A percentile compares a stretch with the other conserved stretches of the same genome.
Conservation (phyloP, 352 stramenopile species). For the Globisporangium mamillatum region DNA sequence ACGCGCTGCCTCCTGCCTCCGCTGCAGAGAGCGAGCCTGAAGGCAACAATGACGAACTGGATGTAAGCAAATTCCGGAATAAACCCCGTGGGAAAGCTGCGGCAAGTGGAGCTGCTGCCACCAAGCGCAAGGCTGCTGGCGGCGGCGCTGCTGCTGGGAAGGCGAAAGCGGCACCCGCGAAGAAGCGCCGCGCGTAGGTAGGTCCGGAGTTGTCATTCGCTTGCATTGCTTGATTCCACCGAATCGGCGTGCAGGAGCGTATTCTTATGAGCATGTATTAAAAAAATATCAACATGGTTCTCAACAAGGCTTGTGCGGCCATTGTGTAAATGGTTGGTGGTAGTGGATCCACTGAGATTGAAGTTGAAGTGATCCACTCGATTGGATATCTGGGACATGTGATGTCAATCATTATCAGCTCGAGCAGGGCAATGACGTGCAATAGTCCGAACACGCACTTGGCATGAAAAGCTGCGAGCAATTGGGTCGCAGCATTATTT, state of each 20-base stretch:
- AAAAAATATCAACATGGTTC: neutral
- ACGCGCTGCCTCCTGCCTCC: conserved; percentile 47
- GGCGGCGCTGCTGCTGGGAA: conserved; percentile 23
- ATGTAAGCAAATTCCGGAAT: conserved; percentile 84
- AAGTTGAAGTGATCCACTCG: neutral
- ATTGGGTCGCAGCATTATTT: too few relatives aligned
- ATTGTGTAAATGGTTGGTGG: neutral
- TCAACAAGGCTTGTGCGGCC: neutral
- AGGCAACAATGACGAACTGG: conserved; percentile 56
- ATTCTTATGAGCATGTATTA: neutral
- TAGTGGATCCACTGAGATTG: neutral
- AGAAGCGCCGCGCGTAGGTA: conserved; percentile 50
- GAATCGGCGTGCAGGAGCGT: neutral
- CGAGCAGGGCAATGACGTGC: too few relatives aligned
- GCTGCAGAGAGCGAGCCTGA: conserved; percentile 74
- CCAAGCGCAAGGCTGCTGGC: conserved; percentile 55
- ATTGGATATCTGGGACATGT: conserved; percentile 3
- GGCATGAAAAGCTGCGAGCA: too few relatives aligned
- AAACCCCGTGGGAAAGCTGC: conserved; percentile 43
- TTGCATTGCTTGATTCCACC: neutral
- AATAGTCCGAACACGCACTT: too few relatives aligned
- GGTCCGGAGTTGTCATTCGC: neutral
- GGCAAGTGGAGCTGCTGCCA: conserved; percentile 13
- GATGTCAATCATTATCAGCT: too few relatives aligned
- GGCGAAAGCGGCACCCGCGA: conserved; percentile 48